Percentiles rank a stretch among this genome's conserved stretches.
phyloP scores from a whole-genome alignment of 225 moss, liverwort and hornwort genomes.

The Pseudoscleropodium purum region DNA sequence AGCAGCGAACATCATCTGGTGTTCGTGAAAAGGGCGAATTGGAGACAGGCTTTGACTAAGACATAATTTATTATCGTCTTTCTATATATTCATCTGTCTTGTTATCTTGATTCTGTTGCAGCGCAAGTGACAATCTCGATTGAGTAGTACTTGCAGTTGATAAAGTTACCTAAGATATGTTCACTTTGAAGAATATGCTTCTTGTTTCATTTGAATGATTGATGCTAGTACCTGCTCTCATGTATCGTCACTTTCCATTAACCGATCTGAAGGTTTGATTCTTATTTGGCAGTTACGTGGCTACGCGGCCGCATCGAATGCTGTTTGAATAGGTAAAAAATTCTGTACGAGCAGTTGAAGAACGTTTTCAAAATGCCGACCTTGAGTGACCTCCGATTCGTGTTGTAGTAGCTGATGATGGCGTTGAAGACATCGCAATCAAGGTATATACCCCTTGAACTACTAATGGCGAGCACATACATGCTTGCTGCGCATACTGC shows the following conservation, averaged over 20 bases:
- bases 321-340: constrained; percentile 69
- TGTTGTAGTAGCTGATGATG: constrained; percentile 64
- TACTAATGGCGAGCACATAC: background rate
- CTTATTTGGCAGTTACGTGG: constrained; percentile 48
- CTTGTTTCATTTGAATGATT: background rate
- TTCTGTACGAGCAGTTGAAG: constrained; percentile 61
- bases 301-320: constrained; percentile 70
- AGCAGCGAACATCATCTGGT: background rate
- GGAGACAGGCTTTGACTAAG: background rate
- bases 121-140: background rate
- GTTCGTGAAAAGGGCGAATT: background rate
- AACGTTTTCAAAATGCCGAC: constrained; percentile 63
- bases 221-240: background rate
- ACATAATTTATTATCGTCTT: background rate
- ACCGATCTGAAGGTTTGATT: background rate
- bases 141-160: background rate
- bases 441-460: constrained; percentile 26
- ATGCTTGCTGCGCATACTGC: background rate
- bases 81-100: background rate
- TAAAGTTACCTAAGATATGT: background rate
- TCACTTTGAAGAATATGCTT: background rate
- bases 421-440: constrained; percentile 63
- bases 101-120: background rate
- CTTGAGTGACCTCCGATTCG: constrained; percentile 60
- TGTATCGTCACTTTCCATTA: background rate